Base-by-base conservation (phyloP, 2,329 filamentous ascomycete genomes). In the Cytospora chrysosperma region DNA sequence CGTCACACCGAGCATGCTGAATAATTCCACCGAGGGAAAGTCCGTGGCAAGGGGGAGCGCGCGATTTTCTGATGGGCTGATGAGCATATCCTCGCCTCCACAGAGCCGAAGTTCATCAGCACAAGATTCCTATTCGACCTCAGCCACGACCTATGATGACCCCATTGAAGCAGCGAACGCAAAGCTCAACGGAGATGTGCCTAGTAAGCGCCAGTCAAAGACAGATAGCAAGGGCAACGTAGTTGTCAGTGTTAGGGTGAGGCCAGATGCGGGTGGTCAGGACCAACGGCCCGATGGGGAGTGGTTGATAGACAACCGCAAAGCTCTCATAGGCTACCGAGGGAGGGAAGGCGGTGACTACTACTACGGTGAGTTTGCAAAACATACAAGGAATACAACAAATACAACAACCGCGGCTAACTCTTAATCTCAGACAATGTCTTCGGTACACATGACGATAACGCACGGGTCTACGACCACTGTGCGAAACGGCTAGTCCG, bases 331-430 rank as follows among this genome's bases (percentile, higher is more conserved):
- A 62, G 85, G 91, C 10, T 97, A 94, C 72, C 85, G 85, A 67
- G 94, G 95, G 65, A 92, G 91, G 70, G 95, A 98, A 77, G 92
- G 90, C 37, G 95, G 94, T 60, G 92, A 97, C 73, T 95, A 98
- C 75, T 87, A 85, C 73, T 98, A 97, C 78, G 93, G 93, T 96
- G 81, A 74, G 87, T 59, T 24, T 47, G 21, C 24, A n/a, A 15
- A 37, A 15, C 37, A 40, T 15, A 27, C n/a, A 43, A 34, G 13
- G 6, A 10, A 13, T 13, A 13, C 10, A 47, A n/a, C 8, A 5
- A 10, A 13, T 13, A 13, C 10, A 47, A n/a, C 8, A 5, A 7
- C 24, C 24, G 28, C 15, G 2, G 24, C 68, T 72, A 32, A 72
- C 63, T 24, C 56, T 58, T 26, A 53, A 6, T 27, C 34, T 1